Conservation (phyloP, 2,329 filamentous ascomycete species). For the Colletotrichum australisinense region DNA sequence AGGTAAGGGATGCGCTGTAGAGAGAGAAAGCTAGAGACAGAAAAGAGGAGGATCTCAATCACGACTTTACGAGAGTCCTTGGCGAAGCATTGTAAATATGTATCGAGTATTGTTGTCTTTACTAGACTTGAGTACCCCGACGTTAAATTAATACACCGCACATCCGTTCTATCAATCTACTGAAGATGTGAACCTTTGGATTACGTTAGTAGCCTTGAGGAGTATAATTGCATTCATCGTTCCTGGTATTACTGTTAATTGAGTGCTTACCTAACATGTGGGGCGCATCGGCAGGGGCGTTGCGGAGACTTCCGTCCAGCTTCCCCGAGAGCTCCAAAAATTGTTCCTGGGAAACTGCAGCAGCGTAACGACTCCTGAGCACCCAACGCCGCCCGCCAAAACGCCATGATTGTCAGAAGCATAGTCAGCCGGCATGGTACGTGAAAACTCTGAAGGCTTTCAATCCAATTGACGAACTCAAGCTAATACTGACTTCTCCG, state of each 20-base stretch:
- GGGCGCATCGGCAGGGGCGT: background rate
- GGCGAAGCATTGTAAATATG: conserved; percentile 45
- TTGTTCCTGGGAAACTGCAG: conserved; percentile 35
- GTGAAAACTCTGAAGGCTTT: conserved; percentile 34
- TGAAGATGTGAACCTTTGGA: background rate
- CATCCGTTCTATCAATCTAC: background rate
- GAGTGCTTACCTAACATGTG: conserved; percentile 22
- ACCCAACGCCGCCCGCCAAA: conserved; percentile 40
- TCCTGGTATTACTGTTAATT: too few relatives aligned
- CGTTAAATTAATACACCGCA: conserved; percentile 35
- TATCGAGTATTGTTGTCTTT: conserved; percentile 38
- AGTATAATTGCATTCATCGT: background rate
- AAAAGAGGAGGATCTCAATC: conserved; percentile 38
- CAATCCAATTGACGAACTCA: conserved; percentile 33
- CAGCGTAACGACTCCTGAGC: conserved; percentile 59
- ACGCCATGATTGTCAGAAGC: conserved; percentile 68
- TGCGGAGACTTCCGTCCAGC: conserved; percentile 30
- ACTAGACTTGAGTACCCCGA: conserved; percentile 36
- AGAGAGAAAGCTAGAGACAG: background rate
- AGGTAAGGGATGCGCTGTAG: conserved; percentile 50
- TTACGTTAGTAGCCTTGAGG: background rate
- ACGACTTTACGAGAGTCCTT: conserved; percentile 50
- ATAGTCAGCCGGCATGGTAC: conserved; percentile 65
- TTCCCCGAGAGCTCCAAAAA: conserved; percentile 34
- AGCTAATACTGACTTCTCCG: conserved; percentile 15